phyloP scores from a whole-genome alignment of 148 eudicot genomes.

The Vaccinium corymbosum region DNA sequence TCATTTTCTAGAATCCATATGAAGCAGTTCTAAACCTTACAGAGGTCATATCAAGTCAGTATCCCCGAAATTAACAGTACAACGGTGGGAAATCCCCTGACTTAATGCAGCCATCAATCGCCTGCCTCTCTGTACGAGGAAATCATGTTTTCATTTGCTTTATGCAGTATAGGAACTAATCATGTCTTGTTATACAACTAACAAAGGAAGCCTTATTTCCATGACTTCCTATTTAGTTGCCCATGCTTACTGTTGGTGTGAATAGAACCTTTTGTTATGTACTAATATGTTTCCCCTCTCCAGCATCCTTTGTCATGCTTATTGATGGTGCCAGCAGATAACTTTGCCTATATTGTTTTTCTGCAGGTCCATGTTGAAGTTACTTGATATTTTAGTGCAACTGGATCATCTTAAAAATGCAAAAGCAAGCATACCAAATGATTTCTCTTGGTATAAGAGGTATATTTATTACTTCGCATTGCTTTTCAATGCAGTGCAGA shows the following conservation, averaged over 20 bases:
- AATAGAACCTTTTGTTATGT: not conserved
- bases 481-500: not conserved
- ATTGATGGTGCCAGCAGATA: not conserved
- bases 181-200: not conserved
- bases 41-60: not conserved
- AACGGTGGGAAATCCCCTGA: not conserved
- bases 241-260: not conserved
- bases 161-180: not conserved
- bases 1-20: not conserved
- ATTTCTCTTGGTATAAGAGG: slow-evolving; percentile 99
- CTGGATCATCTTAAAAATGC: slow-evolving; percentile 99
- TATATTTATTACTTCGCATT: slow-evolving; percentile 23
- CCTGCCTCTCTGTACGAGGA: not conserved
- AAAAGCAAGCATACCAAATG: slow-evolving; percentile 99
- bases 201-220: not conserved
- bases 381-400: slow-evolving; percentile 91
- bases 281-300: not conserved
- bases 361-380: slow-evolving; percentile 95
- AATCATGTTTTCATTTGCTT: not conserved
- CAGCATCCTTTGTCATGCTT: slow-evolving; percentile 3
- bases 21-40: not conserved
- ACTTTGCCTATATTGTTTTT: slow-evolving; percentile 7
- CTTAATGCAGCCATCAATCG: not conserved
- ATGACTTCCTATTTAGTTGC: not conserved
- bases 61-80: not conserved